Evolutionary conservation across 2,329 filamentous ascomycete species (phyloP).

Genomic region (Massarina eburnea): DNA sequence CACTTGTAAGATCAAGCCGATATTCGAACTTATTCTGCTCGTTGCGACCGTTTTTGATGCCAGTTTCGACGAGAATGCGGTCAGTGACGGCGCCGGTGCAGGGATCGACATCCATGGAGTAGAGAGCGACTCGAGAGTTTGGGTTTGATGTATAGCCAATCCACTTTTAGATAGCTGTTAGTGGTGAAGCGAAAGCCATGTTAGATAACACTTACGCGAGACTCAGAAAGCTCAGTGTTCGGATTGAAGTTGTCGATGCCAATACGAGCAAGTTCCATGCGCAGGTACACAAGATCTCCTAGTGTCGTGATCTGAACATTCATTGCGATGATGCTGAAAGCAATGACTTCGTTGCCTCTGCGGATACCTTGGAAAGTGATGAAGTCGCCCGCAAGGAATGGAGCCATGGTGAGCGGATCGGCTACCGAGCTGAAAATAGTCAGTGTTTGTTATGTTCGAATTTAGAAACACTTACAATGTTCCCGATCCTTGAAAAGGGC

Average conservation of each 20-base stretch:
- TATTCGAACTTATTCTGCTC: slow-evolving; percentile 40
- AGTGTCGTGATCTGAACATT: slow-evolving; percentile 35
- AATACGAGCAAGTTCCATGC: slow-evolving; percentile 42
- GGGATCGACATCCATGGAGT: slow-evolving; percentile 40
- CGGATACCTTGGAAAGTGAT: slow-evolving; percentile 39
- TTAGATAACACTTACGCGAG: slow-evolving; percentile 6
- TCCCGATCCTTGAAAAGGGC: slow-evolving; percentile 14
- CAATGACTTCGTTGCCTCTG: slow-evolving; percentile 31
- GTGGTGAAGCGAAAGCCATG: not conserved
- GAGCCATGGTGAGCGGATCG: slow-evolving; percentile 39
- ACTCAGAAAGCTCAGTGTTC: slow-evolving; percentile 31
- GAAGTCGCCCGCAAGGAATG: slow-evolving; percentile 39
- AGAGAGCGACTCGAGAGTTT: slow-evolving; percentile 27
- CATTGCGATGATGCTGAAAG: slow-evolving; percentile 33
- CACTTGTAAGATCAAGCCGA: slow-evolving; percentile 21
- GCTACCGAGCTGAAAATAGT: slow-evolving; percentile 17
- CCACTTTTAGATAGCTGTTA: slow-evolving; percentile 14
- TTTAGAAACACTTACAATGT: slow-evolving; percentile 14
- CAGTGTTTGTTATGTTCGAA: not conserved
- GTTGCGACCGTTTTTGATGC: slow-evolving; percentile 19
- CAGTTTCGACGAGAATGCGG: slow-evolving; percentile 24
- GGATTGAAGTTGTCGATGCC: slow-evolving; percentile 30
- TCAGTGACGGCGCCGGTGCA: slow-evolving; percentile 39
- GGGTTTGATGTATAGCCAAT: slow-evolving; percentile 37
- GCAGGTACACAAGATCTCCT: slow-evolving; percentile 36